Evolutionary conservation across 176 grass and related monocot species (phyloP).

Genomic region (Phyllostachys edulis): DNA sequence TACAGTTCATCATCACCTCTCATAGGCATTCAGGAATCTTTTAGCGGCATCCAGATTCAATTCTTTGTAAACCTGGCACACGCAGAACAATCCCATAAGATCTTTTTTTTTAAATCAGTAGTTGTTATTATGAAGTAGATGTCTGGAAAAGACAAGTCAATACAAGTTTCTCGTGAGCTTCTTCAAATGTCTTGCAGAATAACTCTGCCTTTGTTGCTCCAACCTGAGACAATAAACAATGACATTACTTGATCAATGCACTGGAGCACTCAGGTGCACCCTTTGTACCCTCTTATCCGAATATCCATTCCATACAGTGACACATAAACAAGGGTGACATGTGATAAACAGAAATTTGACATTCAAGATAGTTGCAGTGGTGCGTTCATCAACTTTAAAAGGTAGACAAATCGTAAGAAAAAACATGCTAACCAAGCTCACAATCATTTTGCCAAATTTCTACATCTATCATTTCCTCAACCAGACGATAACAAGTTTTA

Average conservation of each 20-base stretch:
- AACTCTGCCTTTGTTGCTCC: conserved; percentile 65
- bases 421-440: neutral
- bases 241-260: neutral
- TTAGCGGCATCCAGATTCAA: conserved; percentile 64
- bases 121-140: neutral
- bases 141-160: neutral
- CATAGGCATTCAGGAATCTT: conserved; percentile 54
- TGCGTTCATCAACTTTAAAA: neutral
- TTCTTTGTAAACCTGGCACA: conserved; percentile 75
- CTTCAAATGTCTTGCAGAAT: conserved; percentile 72
- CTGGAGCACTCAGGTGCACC: neutral
- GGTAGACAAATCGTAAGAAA: neutral
- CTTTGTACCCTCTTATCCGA: neutral
- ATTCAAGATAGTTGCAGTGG: neutral
- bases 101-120: neutral
- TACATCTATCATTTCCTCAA: neutral
- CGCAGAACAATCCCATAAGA: conserved; percentile 6
- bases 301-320: neutral
- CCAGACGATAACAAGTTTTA: neutral
- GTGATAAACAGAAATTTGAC: neutral
- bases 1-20: conserved; percentile 35
- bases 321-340: neutral
- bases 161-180: conserved; percentile 81
- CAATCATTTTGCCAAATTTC: neutral
- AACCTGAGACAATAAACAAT: conserved; percentile 41